Percentiles rank a stretch among this genome's conserved stretches.
Conservation (phyloP, 2,329 filamentous ascomycete genomes). For the Trematosphaeria pertusa region DNA sequence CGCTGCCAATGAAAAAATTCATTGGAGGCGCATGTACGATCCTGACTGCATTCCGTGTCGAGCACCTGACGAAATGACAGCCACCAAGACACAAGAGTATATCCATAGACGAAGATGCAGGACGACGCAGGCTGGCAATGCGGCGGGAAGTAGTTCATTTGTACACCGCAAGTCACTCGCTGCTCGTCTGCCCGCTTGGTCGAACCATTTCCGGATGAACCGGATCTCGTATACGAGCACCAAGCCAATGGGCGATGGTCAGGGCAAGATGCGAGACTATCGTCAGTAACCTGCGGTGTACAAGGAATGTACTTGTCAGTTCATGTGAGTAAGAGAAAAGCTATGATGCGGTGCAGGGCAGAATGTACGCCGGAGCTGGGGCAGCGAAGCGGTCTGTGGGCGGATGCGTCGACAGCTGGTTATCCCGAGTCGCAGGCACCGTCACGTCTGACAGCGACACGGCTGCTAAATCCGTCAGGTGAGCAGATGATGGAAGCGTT, state of each 20-base stretch:
- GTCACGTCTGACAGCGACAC: too few species aligned
- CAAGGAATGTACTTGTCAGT: slow-evolving; percentile 19
- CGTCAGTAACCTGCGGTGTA: slow-evolving; percentile 26
- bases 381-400: slow-evolving; percentile 8
- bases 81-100: slow-evolving; percentile 16
- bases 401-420: background rate
- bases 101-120: slow-evolving; percentile 21
- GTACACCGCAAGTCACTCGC: slow-evolving; percentile 28
- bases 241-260: slow-evolving; percentile 1
- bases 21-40: slow-evolving; percentile 11
- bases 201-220: slow-evolving; percentile 4
- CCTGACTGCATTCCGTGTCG: slow-evolving; percentile 33
- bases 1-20: slow-evolving; percentile 10
- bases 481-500: slow-evolving; percentile 15
- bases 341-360: slow-evolving; percentile 15
- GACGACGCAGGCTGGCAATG: slow-evolving; percentile 18
- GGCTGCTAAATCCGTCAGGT: slow-evolving; percentile 11
- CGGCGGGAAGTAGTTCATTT: slow-evolving; percentile 9
- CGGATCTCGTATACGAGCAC: background rate
- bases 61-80: slow-evolving; percentile 40
- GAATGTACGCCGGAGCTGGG: slow-evolving; percentile 6
- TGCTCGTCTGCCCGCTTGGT: slow-evolving; percentile 3
- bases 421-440: background rate
- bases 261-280: background rate
- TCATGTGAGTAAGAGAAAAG: slow-evolving; percentile 25